Evolutionary conservation across 352 stramenopile species (phyloP).

Genomic region (Pythium guiyangense): DNA sequence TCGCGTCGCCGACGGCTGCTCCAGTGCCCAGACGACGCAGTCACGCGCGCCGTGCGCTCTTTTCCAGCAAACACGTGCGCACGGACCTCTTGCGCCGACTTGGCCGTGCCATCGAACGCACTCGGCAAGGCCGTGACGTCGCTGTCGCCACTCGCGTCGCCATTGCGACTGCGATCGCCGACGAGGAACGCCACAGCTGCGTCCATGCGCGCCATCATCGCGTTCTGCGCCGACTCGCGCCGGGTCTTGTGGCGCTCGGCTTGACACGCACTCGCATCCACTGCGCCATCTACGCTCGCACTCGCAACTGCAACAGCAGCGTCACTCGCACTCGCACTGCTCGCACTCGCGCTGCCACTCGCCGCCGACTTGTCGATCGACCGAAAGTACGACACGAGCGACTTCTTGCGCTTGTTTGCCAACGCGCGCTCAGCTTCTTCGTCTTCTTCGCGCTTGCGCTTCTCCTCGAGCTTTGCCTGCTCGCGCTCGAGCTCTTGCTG

Average conservation of each 20-base stretch:
- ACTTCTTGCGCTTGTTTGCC: conserved; percentile 58
- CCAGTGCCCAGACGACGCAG: conserved; percentile 30
- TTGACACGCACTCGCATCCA: background rate
- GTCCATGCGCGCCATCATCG: conserved; percentile 57
- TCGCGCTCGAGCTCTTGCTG: conserved; percentile 47
- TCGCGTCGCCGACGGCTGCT: conserved; percentile 47
- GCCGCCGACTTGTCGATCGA: conserved; percentile 28
- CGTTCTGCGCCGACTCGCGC: conserved; percentile 5
- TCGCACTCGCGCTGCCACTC: background rate
- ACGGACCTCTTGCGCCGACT: no score
- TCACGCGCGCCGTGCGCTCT: conserved; percentile 20
- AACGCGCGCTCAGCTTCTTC: conserved; percentile 36
- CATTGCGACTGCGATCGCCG: background rate
- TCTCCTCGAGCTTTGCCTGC: conserved; percentile 57
- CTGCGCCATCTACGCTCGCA: background rate
- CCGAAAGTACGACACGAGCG: conserved; percentile 58
- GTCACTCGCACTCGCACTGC: background rate
- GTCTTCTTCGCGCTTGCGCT: conserved; percentile 51
- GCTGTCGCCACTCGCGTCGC: background rate
- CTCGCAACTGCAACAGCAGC: background rate
- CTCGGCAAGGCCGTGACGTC: background rate
- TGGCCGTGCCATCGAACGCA: background rate
- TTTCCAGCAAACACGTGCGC: no score
- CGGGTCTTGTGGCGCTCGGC: conserved; percentile 3
- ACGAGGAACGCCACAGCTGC: conserved; percentile 24